Percentiles rank a stretch among this genome's conserved stretches.
Evolutionary conservation across 176 grass and related monocot genomes (phyloP).

Genomic region (Carex myosuroides): DNA sequence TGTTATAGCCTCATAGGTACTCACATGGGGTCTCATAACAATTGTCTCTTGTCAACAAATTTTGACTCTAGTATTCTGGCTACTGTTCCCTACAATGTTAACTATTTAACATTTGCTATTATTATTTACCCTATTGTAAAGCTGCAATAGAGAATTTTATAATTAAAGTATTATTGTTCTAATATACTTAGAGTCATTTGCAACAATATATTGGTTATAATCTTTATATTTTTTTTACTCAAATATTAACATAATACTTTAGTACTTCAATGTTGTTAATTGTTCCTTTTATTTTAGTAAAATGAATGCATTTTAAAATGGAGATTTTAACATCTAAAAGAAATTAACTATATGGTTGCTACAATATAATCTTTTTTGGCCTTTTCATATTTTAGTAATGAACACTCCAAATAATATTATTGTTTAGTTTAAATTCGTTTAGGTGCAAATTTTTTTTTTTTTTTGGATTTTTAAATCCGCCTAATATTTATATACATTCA

Average conservation of each 20-base stretch:
- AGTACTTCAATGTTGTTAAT: neutral
- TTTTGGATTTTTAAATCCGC: neutral
- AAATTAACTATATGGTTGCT: neutral
- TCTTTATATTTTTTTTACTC: neutral
- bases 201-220: neutral
- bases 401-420: neutral
- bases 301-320: neutral
- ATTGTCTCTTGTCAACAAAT: slow-evolving; percentile 28
- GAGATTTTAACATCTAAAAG: neutral
- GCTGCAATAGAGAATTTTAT: neutral
- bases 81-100: slow-evolving; percentile 3
- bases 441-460: neutral
- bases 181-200: neutral
- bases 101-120: neutral
- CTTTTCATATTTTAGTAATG: neutral
- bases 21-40: slow-evolving; percentile 24
- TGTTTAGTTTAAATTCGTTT: neutral
- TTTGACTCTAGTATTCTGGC: slow-evolving; percentile 24
- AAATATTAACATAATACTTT: neutral
- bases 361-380: neutral
- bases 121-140: neutral
- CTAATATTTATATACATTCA: neutral
- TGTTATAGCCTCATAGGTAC: neutral
- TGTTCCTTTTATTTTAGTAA: neutral
- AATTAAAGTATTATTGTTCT: neutral